Percentiles rank a stretch among this genome's conserved stretches.
These are phyloP conservation scores for Boletus reticuloceps DNA, from an alignment of 768 basidiomycete genomes.

Conservation along the genomic window DNA sequence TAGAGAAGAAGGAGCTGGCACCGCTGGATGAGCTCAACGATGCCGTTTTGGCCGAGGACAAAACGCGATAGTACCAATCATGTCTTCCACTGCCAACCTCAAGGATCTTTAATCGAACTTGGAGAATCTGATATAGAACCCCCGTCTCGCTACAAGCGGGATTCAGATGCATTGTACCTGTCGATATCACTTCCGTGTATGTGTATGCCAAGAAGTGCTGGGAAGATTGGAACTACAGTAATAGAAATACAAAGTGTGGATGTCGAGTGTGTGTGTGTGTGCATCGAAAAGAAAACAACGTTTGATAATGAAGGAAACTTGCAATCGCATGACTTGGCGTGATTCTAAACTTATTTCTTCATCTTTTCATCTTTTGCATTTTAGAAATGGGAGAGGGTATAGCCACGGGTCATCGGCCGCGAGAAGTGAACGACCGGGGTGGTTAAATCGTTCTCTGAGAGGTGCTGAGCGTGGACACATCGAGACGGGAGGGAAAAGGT, in stretches of 20 bases:
- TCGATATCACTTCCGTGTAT: conserved; percentile 8
- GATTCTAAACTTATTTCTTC: neutral
- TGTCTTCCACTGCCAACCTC: neutral
- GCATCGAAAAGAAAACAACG: neutral
- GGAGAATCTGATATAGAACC: neutral
- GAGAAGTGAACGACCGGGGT: neutral
- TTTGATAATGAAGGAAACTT: neutral
- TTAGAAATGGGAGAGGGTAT: conserved; percentile 1
- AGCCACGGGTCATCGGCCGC: neutral
- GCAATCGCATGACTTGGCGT: neutral
- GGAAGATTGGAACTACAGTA: neutral
- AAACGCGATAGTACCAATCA: conserved; percentile 25
- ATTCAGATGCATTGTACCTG: conserved; percentile 6
- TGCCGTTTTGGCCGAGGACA: conserved; percentile 70
- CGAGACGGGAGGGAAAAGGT: neutral
- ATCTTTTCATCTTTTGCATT: neutral
- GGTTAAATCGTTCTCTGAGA: conserved; percentile 55
- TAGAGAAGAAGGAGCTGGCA: conserved; percentile 96
- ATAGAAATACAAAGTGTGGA: neutral
- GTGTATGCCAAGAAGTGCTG: neutral
- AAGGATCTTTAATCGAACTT: neutral
- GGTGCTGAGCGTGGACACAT: conserved; percentile 6
- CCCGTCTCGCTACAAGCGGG: neutral
- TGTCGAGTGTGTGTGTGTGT: conserved; percentile 2
- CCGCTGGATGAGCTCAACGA: conserved; percentile 95